Percentiles rank a stretch among this genome's conserved stretches.
phyloP scores from a whole-genome alignment of 345 rosid species.

The Boechera divaricarpa region DNA sequence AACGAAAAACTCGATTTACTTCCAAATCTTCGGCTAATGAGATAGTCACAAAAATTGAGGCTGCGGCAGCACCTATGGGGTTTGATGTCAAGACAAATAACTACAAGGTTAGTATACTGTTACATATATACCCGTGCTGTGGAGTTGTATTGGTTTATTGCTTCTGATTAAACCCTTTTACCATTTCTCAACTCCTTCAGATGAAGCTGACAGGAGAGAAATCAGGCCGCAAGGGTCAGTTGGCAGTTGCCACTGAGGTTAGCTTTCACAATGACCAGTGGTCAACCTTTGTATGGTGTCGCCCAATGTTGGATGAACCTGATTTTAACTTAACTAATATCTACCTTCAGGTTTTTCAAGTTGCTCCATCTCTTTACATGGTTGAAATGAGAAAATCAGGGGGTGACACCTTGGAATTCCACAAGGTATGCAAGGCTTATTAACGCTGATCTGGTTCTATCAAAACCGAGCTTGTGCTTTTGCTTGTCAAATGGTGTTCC shows the following conservation, averaged over 20 bases:
- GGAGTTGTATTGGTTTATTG: not conserved
- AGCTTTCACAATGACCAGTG: constrained; percentile 29
- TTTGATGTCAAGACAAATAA: constrained; percentile 94
- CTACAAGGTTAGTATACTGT: constrained; percentile 64
- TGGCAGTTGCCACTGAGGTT: constrained; percentile 94
- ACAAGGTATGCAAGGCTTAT: constrained; percentile 61
- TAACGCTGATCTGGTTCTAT: constrained; percentile 2
- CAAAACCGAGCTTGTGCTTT: not conserved
- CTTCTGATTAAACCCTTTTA: constrained; percentile 14
- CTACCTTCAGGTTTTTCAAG: constrained; percentile 78
- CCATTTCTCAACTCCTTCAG: constrained; percentile 47
- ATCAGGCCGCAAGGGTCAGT: constrained; percentile 98
- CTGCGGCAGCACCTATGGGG: constrained; percentile 85
- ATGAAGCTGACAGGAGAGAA: constrained; percentile 92
- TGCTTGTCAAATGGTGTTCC: not conserved
- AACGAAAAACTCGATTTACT: constrained; percentile 91
- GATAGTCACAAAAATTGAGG: constrained; percentile 89
- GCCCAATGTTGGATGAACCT: not conserved
- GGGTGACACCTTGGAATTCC: constrained; percentile 98
- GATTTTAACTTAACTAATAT: not conserved
- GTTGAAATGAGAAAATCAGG: constrained; percentile 93
- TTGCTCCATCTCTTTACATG: constrained; percentile 97
- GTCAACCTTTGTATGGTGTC: constrained; percentile 3
- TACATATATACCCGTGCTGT: not conserved
- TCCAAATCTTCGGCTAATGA: constrained; percentile 86